Conservation (phyloP, 768 basidiomycete species). For the Lactifluus echinatus region DNA sequence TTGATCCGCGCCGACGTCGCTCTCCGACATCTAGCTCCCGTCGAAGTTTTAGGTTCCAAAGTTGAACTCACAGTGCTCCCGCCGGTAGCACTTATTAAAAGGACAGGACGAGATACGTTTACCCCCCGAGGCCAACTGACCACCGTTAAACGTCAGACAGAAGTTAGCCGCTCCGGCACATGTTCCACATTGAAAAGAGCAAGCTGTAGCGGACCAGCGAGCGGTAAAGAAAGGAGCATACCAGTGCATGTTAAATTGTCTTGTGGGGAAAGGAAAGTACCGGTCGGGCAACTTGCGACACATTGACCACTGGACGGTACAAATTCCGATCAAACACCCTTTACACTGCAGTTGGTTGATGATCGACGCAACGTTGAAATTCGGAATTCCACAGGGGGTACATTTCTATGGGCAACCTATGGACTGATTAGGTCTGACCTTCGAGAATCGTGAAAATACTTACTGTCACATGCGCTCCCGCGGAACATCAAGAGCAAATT, state of each 20-base stretch:
- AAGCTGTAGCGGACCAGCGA: constrained; percentile 33
- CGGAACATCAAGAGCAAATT: too few species aligned
- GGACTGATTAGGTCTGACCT: constrained; percentile 10
- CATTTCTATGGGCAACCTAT: constrained; percentile 79
- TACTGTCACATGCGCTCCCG: constrained; percentile 83
- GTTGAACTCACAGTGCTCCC: too few species aligned
- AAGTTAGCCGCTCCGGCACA: constrained; percentile 60
- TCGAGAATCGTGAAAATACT: constrained; percentile 26
- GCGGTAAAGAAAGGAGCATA: constrained; percentile 30
- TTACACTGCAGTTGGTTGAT: constrained; percentile 62
- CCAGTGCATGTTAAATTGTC: constrained; percentile 70
- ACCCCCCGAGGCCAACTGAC: constrained; percentile 60
- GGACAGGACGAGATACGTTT: constrained; percentile 73
- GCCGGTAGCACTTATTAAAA: too few species aligned
- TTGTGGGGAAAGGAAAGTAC: constrained; percentile 60
- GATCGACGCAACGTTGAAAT: constrained; percentile 61
- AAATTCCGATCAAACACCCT: constrained; percentile 67
- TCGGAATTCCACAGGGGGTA: constrained; percentile 64
- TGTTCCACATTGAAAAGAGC: constrained; percentile 63
- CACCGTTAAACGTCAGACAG: constrained; percentile 65
- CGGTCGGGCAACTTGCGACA: constrained; percentile 59
- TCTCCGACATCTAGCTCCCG: too few species aligned
- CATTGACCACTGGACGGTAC: constrained; percentile 66
- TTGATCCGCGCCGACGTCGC: too few species aligned
- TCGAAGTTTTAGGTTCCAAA: too few species aligned